phyloP scores from a whole-genome alignment of 768 basidiomycete species.

The Boletus eberwhitei region DNA sequence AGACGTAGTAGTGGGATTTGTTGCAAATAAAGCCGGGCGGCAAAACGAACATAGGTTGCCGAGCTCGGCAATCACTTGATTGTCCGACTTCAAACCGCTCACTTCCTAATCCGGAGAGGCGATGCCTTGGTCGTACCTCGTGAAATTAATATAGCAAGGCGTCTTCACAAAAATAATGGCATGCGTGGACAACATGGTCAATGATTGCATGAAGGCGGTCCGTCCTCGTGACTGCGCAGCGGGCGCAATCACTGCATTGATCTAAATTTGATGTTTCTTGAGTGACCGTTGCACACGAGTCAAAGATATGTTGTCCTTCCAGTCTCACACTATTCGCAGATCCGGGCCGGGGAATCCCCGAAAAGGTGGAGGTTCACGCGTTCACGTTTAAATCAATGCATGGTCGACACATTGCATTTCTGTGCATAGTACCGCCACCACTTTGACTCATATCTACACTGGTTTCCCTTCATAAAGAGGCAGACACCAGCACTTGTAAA shows the following conservation, averaged over 20 bases:
- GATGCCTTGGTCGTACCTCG: conserved; percentile 19
- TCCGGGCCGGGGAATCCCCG: not conserved
- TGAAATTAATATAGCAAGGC: conserved; percentile 22
- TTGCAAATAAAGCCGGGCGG: conserved; percentile 40
- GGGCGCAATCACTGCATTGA: conserved; percentile 24
- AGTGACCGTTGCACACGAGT: conserved; percentile 1
- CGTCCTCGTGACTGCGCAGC: conserved; percentile 24
- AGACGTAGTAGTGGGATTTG: conserved; percentile 35
- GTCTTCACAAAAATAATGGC: conserved; percentile 14
- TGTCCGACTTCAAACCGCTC: conserved; percentile 36
- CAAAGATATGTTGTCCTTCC: not conserved
- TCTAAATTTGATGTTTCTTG: not conserved
- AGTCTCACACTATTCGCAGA: not conserved
- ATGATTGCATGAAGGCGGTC: conserved; percentile 15
- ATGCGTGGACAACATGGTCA: conserved; percentile 18
- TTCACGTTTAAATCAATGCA: too few species aligned
- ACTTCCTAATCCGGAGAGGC: conserved; percentile 27
- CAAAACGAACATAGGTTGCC: conserved; percentile 36
- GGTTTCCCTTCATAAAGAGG: too few species aligned
- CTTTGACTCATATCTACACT: conserved; percentile 3
- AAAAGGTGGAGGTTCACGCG: not conserved
- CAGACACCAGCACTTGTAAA: not conserved
- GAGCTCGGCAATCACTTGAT: conserved; percentile 36
- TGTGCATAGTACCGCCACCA: not conserved
- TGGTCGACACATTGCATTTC: not conserved